Percentiles rank a stretch among this genome's conserved stretches.
Conservation (phyloP, 2,329 filamentous ascomycete species). For the Neocatenulostroma microsporum region DNA sequence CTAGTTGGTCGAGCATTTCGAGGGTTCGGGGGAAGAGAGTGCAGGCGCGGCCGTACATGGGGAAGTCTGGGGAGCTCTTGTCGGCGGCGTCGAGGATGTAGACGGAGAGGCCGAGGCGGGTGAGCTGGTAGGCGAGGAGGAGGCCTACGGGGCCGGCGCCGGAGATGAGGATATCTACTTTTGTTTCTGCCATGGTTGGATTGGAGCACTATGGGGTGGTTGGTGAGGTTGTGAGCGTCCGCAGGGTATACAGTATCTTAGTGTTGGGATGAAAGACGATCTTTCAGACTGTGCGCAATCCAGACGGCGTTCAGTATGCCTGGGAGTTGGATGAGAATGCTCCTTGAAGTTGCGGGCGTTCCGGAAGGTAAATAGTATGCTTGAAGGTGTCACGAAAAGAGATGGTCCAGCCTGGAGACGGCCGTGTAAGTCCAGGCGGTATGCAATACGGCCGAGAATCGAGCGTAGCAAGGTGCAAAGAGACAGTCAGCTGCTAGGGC, state of each 20-base stretch:
- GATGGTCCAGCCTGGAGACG: too few relatives aligned
- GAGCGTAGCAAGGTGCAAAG: too few relatives aligned
- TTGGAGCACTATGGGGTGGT: not conserved
- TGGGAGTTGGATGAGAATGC: not conserved
- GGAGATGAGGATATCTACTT: constrained; percentile 12
- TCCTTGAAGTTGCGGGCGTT: too few relatives aligned
- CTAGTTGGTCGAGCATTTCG: constrained; percentile 48
- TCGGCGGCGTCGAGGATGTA: constrained; percentile 44
- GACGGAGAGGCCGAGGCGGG: constrained; percentile 34
- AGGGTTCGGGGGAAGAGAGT: constrained; percentile 46
- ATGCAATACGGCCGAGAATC: too few relatives aligned
- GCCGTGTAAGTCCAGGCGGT: too few relatives aligned
- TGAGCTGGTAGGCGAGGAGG: constrained; percentile 41
- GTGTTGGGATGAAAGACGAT: too few relatives aligned
- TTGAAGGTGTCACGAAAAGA: too few relatives aligned
- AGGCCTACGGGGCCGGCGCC: constrained; percentile 23
- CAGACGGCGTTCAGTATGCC: not conserved
- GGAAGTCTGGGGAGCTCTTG: constrained; percentile 40
- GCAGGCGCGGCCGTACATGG: constrained; percentile 46
- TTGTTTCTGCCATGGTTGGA: not conserved
- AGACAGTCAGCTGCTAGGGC: too few relatives aligned
- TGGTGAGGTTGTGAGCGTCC: too few relatives aligned
- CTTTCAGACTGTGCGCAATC: too few relatives aligned
- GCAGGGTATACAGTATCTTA: too few relatives aligned
- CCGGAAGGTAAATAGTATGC: too few relatives aligned